These are phyloP conservation scores for Colletotrichum navitas DNA, from an alignment of 2,329 filamentous ascomycete genomes.

Conservation along the genomic window DNA sequence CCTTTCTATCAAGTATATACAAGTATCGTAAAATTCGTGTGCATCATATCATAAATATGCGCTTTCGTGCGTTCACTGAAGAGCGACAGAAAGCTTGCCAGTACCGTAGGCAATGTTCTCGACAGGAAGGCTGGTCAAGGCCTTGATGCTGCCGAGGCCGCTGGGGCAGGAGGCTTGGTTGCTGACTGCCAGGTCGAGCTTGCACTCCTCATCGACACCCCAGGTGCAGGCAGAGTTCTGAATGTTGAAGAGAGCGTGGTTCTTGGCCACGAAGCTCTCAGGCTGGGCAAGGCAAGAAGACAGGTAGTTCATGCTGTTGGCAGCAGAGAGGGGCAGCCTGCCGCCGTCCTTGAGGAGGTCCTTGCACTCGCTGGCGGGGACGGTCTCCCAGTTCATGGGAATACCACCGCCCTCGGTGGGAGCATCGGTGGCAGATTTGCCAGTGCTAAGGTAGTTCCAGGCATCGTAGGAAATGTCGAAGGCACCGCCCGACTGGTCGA, in stretches of 20 bases:
- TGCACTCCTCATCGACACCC: conserved; percentile 65
- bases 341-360: conserved; percentile 61
- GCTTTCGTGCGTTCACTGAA: conserved; percentile 27
- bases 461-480: conserved; percentile 72
- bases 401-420: conserved; percentile 64
- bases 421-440: conserved; percentile 59
- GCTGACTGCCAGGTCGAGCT: conserved; percentile 58
- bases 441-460: conserved; percentile 69
- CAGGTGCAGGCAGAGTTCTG: conserved; percentile 62
- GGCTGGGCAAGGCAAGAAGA: conserved; percentile 59
- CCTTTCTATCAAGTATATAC: conserved; percentile 33
- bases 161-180: conserved; percentile 67
- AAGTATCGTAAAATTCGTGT: conserved; percentile 38
- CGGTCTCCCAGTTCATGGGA: conserved; percentile 63
- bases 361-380: conserved; percentile 62
- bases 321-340: conserved; percentile 66
- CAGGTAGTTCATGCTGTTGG: conserved; percentile 70
- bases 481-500: conserved; percentile 68
- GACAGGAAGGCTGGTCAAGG: conserved; percentile 56
- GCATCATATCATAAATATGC: conserved; percentile 24
- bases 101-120: conserved; percentile 66
- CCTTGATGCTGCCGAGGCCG: conserved; percentile 53
- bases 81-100: conserved; percentile 51
- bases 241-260: conserved; percentile 67
- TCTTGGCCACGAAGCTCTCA: conserved; percentile 64